A percentile compares a stretch with the other conserved stretches of the same genome.
Conservation (phyloP, 805 yeast species). For the Ogataea wickerhamii region DNA sequence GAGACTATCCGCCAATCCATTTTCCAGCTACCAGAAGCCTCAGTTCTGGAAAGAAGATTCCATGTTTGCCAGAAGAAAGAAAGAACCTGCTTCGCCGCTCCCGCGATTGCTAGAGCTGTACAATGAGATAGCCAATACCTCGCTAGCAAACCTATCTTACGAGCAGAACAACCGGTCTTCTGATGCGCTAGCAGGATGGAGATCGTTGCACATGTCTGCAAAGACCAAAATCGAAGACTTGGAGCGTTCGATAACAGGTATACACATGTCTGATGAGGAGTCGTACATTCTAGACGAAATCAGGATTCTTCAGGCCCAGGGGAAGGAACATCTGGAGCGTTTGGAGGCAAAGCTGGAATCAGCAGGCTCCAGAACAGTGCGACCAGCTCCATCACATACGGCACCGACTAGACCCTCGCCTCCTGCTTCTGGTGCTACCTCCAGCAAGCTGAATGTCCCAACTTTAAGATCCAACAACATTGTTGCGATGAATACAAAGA, state of each 20-base stretch:
- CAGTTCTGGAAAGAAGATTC: too few species aligned
- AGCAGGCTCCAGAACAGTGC: slow-evolving; percentile 7
- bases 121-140: slow-evolving; percentile 56
- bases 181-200: slow-evolving; percentile 71
- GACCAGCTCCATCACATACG: neutral
- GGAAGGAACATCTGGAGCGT: slow-evolving; percentile 39
- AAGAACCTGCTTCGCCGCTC: slow-evolving; percentile 59
- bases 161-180: slow-evolving; percentile 53
- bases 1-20: too few species aligned
- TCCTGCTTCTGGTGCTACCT: slow-evolving; percentile 15
- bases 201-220: slow-evolving; percentile 59
- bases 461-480: slow-evolving; percentile 29
- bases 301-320: slow-evolving; percentile 33
- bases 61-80: slow-evolving; percentile 54
- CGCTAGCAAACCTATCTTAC: slow-evolving; percentile 52
- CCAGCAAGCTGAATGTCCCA: slow-evolving; percentile 20
- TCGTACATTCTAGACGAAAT: slow-evolving; percentile 39
- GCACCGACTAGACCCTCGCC: slow-evolving; percentile 7
- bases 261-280: slow-evolving; percentile 43
- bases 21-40: too few species aligned
- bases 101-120: slow-evolving; percentile 58
- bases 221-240: slow-evolving; percentile 52
- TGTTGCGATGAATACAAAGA: slow-evolving; percentile 28
- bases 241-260: slow-evolving; percentile 38
- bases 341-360: slow-evolving; percentile 20